Percentiles rank a stretch among this genome's conserved stretches.
Conservation (phyloP, 805 yeast genomes). For the Ogataea wickerhamii region DNA sequence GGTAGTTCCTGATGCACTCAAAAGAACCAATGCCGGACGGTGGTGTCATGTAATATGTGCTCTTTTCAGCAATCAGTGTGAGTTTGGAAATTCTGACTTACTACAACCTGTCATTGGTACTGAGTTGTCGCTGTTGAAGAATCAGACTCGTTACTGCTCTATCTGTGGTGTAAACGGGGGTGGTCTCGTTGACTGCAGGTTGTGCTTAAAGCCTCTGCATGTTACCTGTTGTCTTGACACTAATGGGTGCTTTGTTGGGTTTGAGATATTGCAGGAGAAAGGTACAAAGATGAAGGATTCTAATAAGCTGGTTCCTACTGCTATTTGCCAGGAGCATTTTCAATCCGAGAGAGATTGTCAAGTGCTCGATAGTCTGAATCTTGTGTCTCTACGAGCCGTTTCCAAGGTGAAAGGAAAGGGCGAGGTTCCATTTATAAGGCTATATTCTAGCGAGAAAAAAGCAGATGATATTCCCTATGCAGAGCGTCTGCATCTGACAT, state of each 20-base stretch:
- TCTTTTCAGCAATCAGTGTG: constrained; percentile 44
- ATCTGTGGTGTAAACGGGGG: constrained; percentile 49
- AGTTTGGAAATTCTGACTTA: constrained; percentile 38
- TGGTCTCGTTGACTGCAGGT: constrained; percentile 43
- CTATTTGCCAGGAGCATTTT: constrained; percentile 42
- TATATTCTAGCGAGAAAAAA: constrained; percentile 37
- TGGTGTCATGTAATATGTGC: constrained; percentile 85
- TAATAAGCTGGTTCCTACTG: constrained; percentile 37
- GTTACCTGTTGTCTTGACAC: constrained; percentile 57
- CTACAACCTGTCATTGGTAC: constrained; percentile 49
- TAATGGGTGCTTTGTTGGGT: constrained; percentile 49
- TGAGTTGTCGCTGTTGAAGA: constrained; percentile 29
- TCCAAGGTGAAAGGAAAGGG: constrained; percentile 30
- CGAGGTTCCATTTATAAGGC: constrained; percentile 38
- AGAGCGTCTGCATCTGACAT: constrained; percentile 11
- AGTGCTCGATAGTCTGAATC: constrained; percentile 9
- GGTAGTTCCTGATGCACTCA: constrained; percentile 60
- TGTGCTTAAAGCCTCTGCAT: constrained; percentile 43
- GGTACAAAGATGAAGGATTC: constrained; percentile 20
- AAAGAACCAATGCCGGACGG: constrained; percentile 59
- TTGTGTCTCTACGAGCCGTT: constrained; percentile 29
- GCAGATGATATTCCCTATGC: constrained; percentile 4
- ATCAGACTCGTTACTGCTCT: constrained; percentile 37
- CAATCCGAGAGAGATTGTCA: neutral
- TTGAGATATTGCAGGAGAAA: constrained; percentile 34